Conservation (phyloP, 768 basidiomycete species). For the Vishniacozyma victoriae region DNA sequence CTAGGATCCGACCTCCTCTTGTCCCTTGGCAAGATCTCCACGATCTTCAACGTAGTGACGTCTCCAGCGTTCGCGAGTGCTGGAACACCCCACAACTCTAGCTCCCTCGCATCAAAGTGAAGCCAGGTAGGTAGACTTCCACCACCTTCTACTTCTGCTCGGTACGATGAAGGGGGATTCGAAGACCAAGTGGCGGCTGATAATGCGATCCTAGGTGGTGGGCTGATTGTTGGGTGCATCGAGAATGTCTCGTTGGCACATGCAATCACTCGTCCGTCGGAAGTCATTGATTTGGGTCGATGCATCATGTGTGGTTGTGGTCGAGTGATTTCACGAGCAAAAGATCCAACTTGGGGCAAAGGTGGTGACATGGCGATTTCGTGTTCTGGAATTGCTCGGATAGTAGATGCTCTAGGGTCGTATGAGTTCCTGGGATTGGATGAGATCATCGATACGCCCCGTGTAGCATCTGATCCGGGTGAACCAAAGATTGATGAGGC, state of each 20-base stretch:
- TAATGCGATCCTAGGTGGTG: conserved; percentile 42
- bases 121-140: conserved; percentile 39
- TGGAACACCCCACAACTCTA: conserved; percentile 47
- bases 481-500: conserved; percentile 41
- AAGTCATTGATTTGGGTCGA: conserved; percentile 1
- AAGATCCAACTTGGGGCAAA: conserved; percentile 40
- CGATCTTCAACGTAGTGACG: conserved; percentile 31
- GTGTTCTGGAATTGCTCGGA: conserved; percentile 27
- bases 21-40: conserved; percentile 39
- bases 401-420: conserved; percentile 26
- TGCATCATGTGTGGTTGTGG: conserved; percentile 5
- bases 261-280: conserved; percentile 38
- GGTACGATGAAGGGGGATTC: conserved; percentile 41
- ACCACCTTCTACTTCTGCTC: conserved; percentile 39
- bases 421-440: not conserved
- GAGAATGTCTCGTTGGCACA: conserved; percentile 45
- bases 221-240: conserved; percentile 43
- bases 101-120: conserved; percentile 43
- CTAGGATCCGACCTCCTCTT: conserved; percentile 40
- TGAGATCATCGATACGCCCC: not conserved
- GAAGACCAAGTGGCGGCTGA: conserved; percentile 46
- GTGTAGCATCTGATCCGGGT: not conserved
- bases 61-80: conserved; percentile 26
- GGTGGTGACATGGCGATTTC: conserved; percentile 37
- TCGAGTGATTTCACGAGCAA: conserved; percentile 13